These are phyloP conservation scores for Hypomontagnella monticulosa DNA, from an alignment of 495 filamentous ascomycete genomes.

Conservation along the genomic window DNA sequence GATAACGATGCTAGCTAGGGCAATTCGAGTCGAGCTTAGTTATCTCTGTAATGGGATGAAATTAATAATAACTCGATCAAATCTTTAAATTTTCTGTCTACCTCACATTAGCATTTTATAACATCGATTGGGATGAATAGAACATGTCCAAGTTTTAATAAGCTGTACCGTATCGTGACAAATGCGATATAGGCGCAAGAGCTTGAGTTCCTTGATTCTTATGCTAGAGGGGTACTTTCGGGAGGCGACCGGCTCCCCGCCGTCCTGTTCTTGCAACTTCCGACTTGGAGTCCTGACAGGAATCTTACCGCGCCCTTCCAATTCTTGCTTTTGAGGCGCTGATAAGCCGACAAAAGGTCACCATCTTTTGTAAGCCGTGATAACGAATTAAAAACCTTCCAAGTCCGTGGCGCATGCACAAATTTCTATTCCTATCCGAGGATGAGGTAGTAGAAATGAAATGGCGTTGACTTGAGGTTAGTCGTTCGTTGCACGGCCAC, in stretches of 20 bases:
- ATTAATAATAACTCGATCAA: slow-evolving; percentile 34
- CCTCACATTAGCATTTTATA: slow-evolving; percentile 4
- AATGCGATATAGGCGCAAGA: no score
- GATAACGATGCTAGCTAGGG: slow-evolving; percentile 15
- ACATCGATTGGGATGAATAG: not conserved
- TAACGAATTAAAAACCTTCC: not conserved
- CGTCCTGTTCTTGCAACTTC: no score
- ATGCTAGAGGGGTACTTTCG: no score
- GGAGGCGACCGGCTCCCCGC: no score
- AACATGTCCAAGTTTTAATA: not conserved
- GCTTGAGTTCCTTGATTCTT: no score
- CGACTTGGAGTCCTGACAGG: not conserved
- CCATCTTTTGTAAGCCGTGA: not conserved
- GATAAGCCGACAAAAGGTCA: no score
- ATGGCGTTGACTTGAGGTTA: not conserved
- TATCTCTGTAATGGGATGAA: slow-evolving; percentile 12
- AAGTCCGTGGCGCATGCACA: not conserved
- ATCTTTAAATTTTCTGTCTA: slow-evolving; percentile 2
- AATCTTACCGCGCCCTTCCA: not conserved
- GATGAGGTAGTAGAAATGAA: no score
- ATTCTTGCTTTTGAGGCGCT: no score
- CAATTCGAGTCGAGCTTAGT: not conserved
- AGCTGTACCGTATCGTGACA: no score
- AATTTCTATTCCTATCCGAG: no score
- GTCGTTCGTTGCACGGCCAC: not conserved